Evolutionary conservation across 129 eudicot species (phyloP).

Genomic region (Oenanthe sinensis): DNA sequence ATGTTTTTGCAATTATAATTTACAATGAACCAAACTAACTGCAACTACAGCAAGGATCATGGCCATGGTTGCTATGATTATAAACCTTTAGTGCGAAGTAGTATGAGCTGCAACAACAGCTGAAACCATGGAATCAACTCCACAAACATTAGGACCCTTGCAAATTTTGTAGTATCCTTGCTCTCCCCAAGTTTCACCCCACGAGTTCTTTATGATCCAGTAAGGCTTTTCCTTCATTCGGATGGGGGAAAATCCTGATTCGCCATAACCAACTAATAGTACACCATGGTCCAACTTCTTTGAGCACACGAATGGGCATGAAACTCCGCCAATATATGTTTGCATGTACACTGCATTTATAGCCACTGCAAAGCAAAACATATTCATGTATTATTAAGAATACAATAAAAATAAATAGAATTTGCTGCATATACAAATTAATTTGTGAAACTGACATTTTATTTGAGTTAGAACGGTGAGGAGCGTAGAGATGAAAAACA

Average conservation of each 20-base stretch:
- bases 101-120: constrained; percentile 55
- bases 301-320: constrained; percentile 71
- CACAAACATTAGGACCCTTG: constrained; percentile 60
- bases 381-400: not conserved
- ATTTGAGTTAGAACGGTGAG: too few relatives aligned
- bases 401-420: not conserved
- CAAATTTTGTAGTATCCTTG: constrained; percentile 63
- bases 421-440: not conserved
- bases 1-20: not conserved
- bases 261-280: constrained; percentile 64
- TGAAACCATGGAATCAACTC: constrained; percentile 82
- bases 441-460: too few relatives aligned
- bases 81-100: constrained; percentile 2
- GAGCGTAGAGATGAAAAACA: not conserved
- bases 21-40: not conserved
- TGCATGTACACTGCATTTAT: constrained; percentile 79
- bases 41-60: not conserved
- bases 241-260: constrained; percentile 52
- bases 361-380: constrained; percentile 50
- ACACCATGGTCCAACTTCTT: constrained; percentile 73
- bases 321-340: constrained; percentile 70
- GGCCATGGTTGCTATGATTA: not conserved
- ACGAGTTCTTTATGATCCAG: constrained; percentile 85
- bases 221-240: constrained; percentile 68
- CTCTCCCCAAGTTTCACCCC: constrained; percentile 76